A percentile compares a stretch with the other conserved stretches of the same genome.
These are phyloP conservation scores for Mycena polygramma DNA, from an alignment of 768 basidiomycete genomes.

Conservation along the genomic window DNA sequence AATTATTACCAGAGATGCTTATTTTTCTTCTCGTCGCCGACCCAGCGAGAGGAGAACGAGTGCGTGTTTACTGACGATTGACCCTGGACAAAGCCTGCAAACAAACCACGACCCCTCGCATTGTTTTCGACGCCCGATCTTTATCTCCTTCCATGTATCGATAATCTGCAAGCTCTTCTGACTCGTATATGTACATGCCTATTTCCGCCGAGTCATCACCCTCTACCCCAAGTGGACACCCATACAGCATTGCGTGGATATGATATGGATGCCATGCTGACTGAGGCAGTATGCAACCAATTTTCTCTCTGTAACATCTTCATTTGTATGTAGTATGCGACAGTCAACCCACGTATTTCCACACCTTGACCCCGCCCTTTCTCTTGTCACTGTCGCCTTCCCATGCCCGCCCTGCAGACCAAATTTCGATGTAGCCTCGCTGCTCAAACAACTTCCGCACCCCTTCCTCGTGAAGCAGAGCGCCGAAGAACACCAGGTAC, in stretches of 20 bases:
- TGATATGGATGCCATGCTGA: no score
- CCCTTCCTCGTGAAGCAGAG: slow-evolving; percentile 69
- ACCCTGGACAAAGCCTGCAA: no score
- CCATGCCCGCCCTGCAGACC: slow-evolving; percentile 74
- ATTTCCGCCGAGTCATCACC: no score
- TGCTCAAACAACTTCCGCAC: slow-evolving; percentile 61
- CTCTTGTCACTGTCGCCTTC: slow-evolving; percentile 80
- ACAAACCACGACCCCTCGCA: no score
- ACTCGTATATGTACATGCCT: no score
- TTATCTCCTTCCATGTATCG: no score
- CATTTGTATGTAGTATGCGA: neutral
- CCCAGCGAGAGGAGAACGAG: slow-evolving; percentile 26
- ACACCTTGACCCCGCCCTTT: slow-evolving; percentile 79
- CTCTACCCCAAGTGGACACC: no score
- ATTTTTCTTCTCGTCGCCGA: neutral
- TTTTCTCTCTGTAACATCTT: neutral
- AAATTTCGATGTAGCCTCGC: slow-evolving; percentile 75
- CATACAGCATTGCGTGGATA: no score
- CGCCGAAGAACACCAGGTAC: slow-evolving; percentile 87
- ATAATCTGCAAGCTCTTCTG: no score
- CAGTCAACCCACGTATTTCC: slow-evolving; percentile 59
- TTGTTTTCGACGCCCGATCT: no score
- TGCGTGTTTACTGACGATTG: slow-evolving; percentile 25
- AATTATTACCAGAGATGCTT: slow-evolving; percentile 8
- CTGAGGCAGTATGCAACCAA: no score